Base-by-base conservation (phyloP, 2,329 filamentous ascomycete species). In the Ambrosiella xylebori region DNA sequence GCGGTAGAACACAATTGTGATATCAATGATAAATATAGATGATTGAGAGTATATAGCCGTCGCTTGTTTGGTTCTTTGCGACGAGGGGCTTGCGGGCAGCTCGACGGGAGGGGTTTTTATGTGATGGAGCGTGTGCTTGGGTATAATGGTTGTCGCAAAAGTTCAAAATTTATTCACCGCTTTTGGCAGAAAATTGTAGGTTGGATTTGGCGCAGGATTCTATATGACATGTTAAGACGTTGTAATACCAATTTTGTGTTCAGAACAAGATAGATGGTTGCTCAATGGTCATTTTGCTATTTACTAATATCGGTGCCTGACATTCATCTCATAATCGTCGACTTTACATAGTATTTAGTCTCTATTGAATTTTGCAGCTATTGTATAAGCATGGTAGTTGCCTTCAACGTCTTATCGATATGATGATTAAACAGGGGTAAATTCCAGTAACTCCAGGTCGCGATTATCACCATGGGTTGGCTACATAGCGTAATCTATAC, bases 111-210 rank as follows among this genome's bases (percentile, higher is more conserved):
- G 11, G 6, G 39, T 41, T 11, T 41, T 2, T 11, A 12, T 41
- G 39, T 41, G 39, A 9, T 41, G 5, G n/a, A 41, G 11, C 3
- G 39, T 41, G 45, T 19, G 47, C 9, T 51, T 36, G 4, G 8
- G 17, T n/a, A 27, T 38, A 38, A 36, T 54, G 52, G n/a, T 54
- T 45, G 56, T 57, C 59, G 59, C 59, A 51, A 52, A 56, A 41
- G 13, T 41, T 55, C 55, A 60, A 53, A 55, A 55, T 52, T 56
- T 56, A 9, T 59, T 57, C 58, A 59, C 58, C 58, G 58, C 58
- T 52, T 49, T 52, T 5, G 58, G 58, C 58, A 59, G 39, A 60
- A 57, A 55, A 15, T 56, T 47, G 40, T 38, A 41, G 27, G 3
- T 41, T 11, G 6, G 47, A 51, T 35, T 36, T 12, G 27, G 27